phyloP scores from a whole-genome alignment of 257 asterid species.

The Lantana camara region DNA sequence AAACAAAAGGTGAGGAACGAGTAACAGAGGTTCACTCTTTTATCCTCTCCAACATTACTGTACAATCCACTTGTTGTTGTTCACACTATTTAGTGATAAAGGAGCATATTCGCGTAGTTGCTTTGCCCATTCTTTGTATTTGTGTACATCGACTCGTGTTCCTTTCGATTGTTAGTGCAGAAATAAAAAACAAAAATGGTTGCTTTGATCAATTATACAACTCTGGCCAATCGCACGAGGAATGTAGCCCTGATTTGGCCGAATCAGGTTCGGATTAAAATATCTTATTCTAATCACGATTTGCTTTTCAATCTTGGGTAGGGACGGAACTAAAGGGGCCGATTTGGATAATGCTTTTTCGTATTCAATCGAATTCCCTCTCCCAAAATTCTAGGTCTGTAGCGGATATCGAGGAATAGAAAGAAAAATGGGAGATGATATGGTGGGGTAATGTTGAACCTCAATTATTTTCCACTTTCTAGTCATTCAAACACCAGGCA shows the following conservation, averaged over 20 bases:
- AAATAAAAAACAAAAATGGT: conserved; percentile 13
- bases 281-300: no score
- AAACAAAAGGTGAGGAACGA: conserved; percentile 8
- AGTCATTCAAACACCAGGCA: conserved; percentile 45
- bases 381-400: no score
- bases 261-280: no score
- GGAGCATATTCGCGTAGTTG: background rate
- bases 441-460: conserved; percentile 28
- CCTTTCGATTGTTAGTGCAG: background rate
- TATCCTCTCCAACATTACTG: background rate
- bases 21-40: conserved; percentile 13
- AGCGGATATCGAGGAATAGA: no score
- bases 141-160: background rate
- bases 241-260: no score
- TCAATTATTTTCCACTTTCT: conserved; percentile 44
- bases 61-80: background rate
- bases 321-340: no score
- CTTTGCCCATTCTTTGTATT: background rate
- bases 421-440: conserved; percentile 10
- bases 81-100: background rate
- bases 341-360: no score
- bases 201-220: background rate
- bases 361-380: no score
- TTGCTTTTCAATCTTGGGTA: no score
- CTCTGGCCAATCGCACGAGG: no score